Percentiles rank a stretch among this genome's conserved stretches.
Evolutionary conservation across 1,284 basidiomycete species (phyloP).

Genomic region (Microbotryum violaceum): DNA sequence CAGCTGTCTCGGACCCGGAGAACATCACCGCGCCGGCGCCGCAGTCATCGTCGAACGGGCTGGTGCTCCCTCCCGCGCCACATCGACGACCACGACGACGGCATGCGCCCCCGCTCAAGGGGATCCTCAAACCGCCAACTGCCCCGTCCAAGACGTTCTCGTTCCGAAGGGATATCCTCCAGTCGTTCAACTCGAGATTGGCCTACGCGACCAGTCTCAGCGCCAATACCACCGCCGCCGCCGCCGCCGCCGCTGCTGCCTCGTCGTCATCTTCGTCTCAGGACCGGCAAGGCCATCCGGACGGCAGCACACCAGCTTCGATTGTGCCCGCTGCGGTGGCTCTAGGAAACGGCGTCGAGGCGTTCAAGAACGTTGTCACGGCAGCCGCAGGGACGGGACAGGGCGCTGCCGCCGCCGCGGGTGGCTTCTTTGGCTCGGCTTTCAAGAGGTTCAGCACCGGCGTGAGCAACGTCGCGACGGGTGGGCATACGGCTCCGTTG

Average conservation of each 20-base stretch:
- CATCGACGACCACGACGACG: conserved; percentile 3
- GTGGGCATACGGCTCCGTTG: background rate
- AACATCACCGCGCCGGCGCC: background rate
- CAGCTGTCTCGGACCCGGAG: background rate
- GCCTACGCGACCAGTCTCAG: conserved; percentile 12
- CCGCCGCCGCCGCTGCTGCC: background rate
- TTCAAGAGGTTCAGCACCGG: conserved; percentile 18
- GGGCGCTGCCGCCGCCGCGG: conserved; percentile 15
- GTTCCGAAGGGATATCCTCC: conserved; percentile 33
- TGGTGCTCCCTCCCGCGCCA: no score
- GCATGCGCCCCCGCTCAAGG: conserved; percentile 15
- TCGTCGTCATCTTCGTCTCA: background rate
- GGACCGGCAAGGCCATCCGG: background rate
- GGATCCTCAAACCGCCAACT: conserved; percentile 32
- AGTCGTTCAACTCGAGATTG: conserved; percentile 23
- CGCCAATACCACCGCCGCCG: no score
- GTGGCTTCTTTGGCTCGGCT: conserved; percentile 23
- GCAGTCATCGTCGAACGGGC: no score
- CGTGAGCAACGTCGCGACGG: conserved; percentile 3
- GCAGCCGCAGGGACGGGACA: conserved; percentile 9
- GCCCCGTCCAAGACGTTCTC: conserved; percentile 27
- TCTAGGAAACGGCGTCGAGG: no score
- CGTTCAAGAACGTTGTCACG: background rate
- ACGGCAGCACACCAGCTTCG: background rate
- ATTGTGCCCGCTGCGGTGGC: no score